phyloP scores from a whole-genome alignment of 345 rosid genomes.

The Citrus glauca region DNA sequence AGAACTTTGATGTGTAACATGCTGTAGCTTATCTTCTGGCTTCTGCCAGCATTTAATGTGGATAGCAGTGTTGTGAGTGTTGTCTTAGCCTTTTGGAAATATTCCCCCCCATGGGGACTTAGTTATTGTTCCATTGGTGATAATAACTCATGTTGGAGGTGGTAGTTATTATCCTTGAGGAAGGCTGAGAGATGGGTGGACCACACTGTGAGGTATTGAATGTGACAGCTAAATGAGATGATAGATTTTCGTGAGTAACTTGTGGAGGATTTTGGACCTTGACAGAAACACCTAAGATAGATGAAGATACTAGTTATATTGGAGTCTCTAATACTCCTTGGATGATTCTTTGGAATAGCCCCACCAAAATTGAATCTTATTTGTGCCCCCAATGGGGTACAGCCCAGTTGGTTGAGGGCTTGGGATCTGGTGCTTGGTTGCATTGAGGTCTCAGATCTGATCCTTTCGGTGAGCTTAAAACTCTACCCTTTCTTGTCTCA shows the following conservation, averaged over 20 bases:
- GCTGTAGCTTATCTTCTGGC: neutral
- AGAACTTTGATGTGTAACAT: neutral
- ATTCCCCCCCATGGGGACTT: conserved; percentile 3
- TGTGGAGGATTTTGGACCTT: neutral
- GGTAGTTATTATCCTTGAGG: conserved; percentile 1
- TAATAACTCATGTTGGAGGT: conserved; percentile 1
- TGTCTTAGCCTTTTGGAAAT: conserved; percentile 8
- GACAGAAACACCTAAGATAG: neutral
- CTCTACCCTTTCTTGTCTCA: too few relatives aligned
- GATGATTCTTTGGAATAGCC: neutral
- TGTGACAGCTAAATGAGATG: neutral
- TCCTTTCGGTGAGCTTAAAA: too few relatives aligned
- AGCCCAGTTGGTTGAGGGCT: too few relatives aligned
- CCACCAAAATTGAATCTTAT: neutral
- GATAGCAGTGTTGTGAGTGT: neutral
- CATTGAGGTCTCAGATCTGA: too few relatives aligned
- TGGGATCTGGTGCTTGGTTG: too few relatives aligned
- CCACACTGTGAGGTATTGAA: conserved; percentile 2
- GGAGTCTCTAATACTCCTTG: neutral
- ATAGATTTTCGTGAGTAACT: neutral
- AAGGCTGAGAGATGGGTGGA: conserved; percentile 17
- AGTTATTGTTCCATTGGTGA: conserved; percentile 1
- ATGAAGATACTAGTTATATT: neutral
- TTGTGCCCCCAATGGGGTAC: too few relatives aligned
- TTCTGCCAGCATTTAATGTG: conserved; percentile 2